These are phyloP conservation scores for Sarcomyxa edulis DNA, from an alignment of 768 basidiomycete genomes.

Conservation along the genomic window DNA sequence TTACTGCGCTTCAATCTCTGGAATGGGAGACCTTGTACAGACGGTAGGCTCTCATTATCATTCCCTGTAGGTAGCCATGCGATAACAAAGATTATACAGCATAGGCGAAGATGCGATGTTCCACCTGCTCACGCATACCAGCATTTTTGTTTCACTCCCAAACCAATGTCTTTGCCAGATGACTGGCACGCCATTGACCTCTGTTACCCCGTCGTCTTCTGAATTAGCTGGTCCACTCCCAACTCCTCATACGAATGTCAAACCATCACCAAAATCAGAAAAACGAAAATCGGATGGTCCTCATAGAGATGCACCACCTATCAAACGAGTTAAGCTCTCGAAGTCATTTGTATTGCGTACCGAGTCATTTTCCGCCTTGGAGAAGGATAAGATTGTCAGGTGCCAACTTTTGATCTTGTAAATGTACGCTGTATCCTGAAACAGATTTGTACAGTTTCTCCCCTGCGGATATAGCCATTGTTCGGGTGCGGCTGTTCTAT, in stretches of 20 bases:
- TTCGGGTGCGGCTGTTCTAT: constrained; percentile 64
- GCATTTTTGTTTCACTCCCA: constrained; percentile 70
- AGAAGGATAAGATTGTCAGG: too few relatives aligned
- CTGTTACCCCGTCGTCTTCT: constrained; percentile 19
- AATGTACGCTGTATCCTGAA: too few relatives aligned
- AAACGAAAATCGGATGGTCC: constrained; percentile 10
- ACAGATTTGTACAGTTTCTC: constrained; percentile 29
- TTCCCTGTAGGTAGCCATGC: background rate
- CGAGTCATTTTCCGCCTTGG: too few relatives aligned
- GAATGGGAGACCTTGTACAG: constrained; percentile 64
- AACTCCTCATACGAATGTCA: background rate
- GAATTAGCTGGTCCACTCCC: constrained; percentile 7
- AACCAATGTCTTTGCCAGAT: constrained; percentile 86
- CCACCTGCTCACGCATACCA: constrained; percentile 71
- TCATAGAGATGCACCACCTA: constrained; percentile 13
- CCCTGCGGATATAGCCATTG: constrained; percentile 46
- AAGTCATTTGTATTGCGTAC: too few relatives aligned
- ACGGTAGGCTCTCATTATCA: constrained; percentile 41
- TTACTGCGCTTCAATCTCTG: constrained; percentile 56
- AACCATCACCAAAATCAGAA: background rate
- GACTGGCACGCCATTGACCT: constrained; percentile 64
- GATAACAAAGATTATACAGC: constrained; percentile 30
- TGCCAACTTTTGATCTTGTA: too few relatives aligned
- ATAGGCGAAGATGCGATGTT: constrained; percentile 74
- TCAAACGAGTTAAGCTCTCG: constrained; percentile 27